Evolutionary conservation across 2,329 filamentous ascomycete genomes (phyloP), one percentile per base, ranked within the genome.

Genomic region (Orbilia blumenaviensis): DNA sequence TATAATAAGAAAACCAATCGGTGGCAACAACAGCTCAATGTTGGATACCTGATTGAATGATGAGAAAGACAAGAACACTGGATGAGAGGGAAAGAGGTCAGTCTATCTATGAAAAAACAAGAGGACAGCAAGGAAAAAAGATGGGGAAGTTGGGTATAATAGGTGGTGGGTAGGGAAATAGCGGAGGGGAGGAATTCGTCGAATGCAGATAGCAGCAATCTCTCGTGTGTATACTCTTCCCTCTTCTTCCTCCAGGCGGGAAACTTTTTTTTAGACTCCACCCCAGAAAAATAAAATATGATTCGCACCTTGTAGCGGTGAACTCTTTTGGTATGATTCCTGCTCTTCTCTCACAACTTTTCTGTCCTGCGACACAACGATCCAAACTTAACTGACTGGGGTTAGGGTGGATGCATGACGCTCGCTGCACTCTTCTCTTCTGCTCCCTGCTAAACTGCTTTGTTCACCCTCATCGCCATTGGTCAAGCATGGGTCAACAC

Each of bases 361-460:
- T 62, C 63, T 67, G 69, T 66, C 69, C 69, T 74, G 69, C 71
- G 71, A 75, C 71, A 75, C 71, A 62, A 75, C 62, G 54, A 67
- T 68, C 71, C 71, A 75, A 75, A 75, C 71, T 75, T 75, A 67
- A 48, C 71, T 68, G 71, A 68, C 71, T 75, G 71, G 71, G 71
- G 63, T 67, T 75, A 75, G 71, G 71, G 56, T 75, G 71, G 71
- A 48, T 75, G 64, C 71, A 75, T 75, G 71, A 68, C 71, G 71
- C 71, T 67, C 42, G 63, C 71, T 75, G 71, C 71, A 75, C 71
- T 73, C 67, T 72, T 72, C 69, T 74, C 52, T 56, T 66, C 42
- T 75, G 54, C 71, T 67, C 63, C 63, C 62, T 74, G 69, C 71
- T 67, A 46, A 67, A 56, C 46, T 75, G 71, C 71, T 75, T 75